A percentile compares a stretch with the other conserved stretches of the same genome.
phyloP scores from a whole-genome alignment of 2,329 filamentous ascomycete genomes.

The Metarhizium robertsii region DNA sequence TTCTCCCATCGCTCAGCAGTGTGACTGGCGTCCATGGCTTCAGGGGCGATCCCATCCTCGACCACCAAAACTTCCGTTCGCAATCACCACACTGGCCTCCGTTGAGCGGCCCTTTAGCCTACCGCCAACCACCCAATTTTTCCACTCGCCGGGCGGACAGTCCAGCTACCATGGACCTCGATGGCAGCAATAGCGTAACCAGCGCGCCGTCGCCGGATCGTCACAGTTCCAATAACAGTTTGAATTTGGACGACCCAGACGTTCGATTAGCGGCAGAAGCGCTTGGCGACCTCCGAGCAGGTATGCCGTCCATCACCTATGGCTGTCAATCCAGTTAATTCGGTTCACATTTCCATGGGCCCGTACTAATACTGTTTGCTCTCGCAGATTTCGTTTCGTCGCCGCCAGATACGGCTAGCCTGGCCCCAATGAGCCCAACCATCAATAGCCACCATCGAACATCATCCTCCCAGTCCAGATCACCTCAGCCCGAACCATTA shows the following conservation, averaged over 20 bases:
- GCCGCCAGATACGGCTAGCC: slow-evolving; percentile 37
- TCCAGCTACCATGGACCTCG: slow-evolving; percentile 39
- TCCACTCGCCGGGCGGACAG: slow-evolving; percentile 30
- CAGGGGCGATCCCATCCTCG: slow-evolving; percentile 12
- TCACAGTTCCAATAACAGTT: slow-evolving; percentile 33
- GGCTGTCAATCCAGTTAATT: neutral
- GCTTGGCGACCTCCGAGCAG: slow-evolving; percentile 60
- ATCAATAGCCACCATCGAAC: slow-evolving; percentile 1
- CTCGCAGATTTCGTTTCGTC: slow-evolving; percentile 56
- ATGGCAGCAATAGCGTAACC: slow-evolving; percentile 28
- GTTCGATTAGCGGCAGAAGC: slow-evolving; percentile 66
- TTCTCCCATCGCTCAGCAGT: slow-evolving; percentile 27
- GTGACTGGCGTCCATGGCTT: slow-evolving; percentile 20
- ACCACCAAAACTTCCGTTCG: slow-evolving; percentile 10
- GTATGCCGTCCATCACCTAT: neutral
- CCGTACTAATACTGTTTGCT: neutral
- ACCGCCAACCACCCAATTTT: slow-evolving; percentile 17
- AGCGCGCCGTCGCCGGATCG: slow-evolving; percentile 36
- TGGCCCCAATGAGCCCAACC: slow-evolving; percentile 28
- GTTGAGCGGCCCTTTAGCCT: slow-evolving; percentile 39
- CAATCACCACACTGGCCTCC: slow-evolving; percentile 34
- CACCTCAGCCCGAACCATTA: slow-evolving; percentile 63
- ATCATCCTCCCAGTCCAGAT: slow-evolving; percentile 14
- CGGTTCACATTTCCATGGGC: neutral
- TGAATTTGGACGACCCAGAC: slow-evolving; percentile 56